Conservation (phyloP, 1,284 basidiomycete species). For the Volvariella surrecta region DNA sequence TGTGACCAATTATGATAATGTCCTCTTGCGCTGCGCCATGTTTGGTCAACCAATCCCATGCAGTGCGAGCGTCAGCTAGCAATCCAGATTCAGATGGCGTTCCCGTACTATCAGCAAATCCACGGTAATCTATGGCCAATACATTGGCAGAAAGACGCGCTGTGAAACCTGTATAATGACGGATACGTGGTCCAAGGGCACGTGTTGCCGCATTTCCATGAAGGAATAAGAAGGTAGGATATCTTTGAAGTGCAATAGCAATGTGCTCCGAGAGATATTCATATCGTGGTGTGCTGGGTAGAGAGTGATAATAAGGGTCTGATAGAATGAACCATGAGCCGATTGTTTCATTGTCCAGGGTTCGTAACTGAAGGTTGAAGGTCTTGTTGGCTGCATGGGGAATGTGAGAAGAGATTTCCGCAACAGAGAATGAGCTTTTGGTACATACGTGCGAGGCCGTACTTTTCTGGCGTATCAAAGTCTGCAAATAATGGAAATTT, state of each 20-base stretch:
- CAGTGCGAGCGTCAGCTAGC: conserved; percentile 66
- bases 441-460: conserved; percentile 75
- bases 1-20: conserved; percentile 73
- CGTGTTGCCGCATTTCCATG: conserved; percentile 88
- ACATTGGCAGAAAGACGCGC: conserved; percentile 68
- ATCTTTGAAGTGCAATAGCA: conserved; percentile 39
- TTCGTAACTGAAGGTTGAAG: conserved; percentile 61
- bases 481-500: conserved; percentile 56
- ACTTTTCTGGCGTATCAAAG: conserved; percentile 62
- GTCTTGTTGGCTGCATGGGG: conserved; percentile 73
- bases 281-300: conserved; percentile 25
- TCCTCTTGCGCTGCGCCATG: conserved; percentile 50
- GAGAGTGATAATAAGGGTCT: conserved; percentile 51
- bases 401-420: too few species aligned
- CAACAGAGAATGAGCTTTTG: too few species aligned
- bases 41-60: conserved; percentile 70
- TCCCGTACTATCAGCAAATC: conserved; percentile 84
- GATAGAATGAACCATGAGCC: conserved; percentile 90
- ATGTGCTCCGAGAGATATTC: conserved; percentile 26
- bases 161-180: conserved; percentile 53
- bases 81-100: conserved; percentile 72
- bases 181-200: conserved; percentile 54
- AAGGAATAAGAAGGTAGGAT: conserved; percentile 81
- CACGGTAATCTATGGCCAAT: conserved; percentile 85
- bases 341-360: conserved; percentile 69